These are phyloP conservation scores for Candida alai DNA, from an alignment of 805 yeast species.

Conservation along the genomic window DNA sequence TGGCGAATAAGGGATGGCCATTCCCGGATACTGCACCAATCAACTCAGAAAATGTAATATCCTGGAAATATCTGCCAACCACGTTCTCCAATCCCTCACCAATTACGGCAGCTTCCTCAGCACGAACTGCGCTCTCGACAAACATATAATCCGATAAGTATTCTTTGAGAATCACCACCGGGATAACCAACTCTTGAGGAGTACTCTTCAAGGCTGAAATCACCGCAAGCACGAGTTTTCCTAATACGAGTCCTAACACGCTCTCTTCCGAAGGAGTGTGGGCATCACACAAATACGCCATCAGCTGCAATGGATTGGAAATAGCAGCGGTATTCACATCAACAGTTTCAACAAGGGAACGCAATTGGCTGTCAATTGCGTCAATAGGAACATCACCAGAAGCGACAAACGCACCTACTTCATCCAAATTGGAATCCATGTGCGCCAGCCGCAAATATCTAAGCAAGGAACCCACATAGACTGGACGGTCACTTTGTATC, in stretches of 20 bases:
- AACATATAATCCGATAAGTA: slow-evolving; percentile 21
- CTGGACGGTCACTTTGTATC: slow-evolving; percentile 1
- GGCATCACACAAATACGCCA: slow-evolving; percentile 27
- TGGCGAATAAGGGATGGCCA: background rate
- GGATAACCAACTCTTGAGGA: slow-evolving; percentile 3
- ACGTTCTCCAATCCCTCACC: background rate
- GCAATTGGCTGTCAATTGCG: slow-evolving; percentile 21
- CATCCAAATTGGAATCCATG: slow-evolving; percentile 12
- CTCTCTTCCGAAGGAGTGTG: background rate
- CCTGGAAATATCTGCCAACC: background rate
- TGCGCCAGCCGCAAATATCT: slow-evolving; percentile 10
- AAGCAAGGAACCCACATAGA: slow-evolving; percentile 12
- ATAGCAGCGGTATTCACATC: slow-evolving; percentile 32
- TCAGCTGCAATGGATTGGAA: slow-evolving; percentile 45
- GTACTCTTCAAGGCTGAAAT: background rate
- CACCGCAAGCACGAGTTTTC: slow-evolving; percentile 5
- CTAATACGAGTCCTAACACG: slow-evolving; percentile 7
- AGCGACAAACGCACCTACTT: slow-evolving; percentile 7
- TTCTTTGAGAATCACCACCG: slow-evolving; percentile 10
- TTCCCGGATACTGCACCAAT: background rate
- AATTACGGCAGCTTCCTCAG: slow-evolving; percentile 2
- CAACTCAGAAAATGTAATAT: background rate
- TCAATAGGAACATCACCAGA: slow-evolving; percentile 15
- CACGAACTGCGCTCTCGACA: slow-evolving; percentile 7
- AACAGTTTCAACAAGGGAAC: slow-evolving; percentile 11